Base-by-base conservation (phyloP, 2,329 filamentous ascomycete species). In the Exophiala dermatitidis region DNA sequence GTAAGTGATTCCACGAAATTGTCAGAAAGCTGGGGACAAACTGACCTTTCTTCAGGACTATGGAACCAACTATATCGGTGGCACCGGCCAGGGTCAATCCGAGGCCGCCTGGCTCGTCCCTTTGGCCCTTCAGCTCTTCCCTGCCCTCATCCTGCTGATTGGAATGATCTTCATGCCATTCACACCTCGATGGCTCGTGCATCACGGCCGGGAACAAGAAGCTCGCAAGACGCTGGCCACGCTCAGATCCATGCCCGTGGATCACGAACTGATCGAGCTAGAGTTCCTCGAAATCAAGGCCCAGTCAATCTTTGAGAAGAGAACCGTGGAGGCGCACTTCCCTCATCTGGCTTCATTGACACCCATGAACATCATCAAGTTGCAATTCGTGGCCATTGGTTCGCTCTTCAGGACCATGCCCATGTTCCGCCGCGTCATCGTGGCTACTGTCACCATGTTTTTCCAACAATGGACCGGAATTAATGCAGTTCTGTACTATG, bases 211-310 rank as follows among this genome's bases (percentile, higher is more conserved):
- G 69, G 86, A 0, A 86, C 86, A 0, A 80, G 88, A 50, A 83
- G 80, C 59, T 73, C 90, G 33, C 10, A 66, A 66, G 6, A 80
- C 83, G 1, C 75, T 91, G 1, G 80, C 85, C 0, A 74, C 66
- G 46, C 79, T 91, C 2, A 81, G 88, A 28, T 76, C 75, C 4
- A 76, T 59, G 45, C 51, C 57, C 3, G 31, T 51, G 12, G 57
- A 57, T 4, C 45, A 56, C 45, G 54, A 59, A 37, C 54, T 59
- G 6, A 52, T 59, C 42, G 53, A 59, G 26, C 42, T 57, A 30
- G 88, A 91, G 63, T 89, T 85, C 64, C 77, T 89, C n/a, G 87
- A 91, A 66, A 90, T 91, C 70, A 87, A 88, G 67, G 85, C 86
- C 0, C 84, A 89, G 66, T 84, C 82, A 0, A 68, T 86, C 12